Base-by-base conservation (phyloP, 2,329 filamentous ascomycete genomes). In the Fusarium sp. region DNA sequence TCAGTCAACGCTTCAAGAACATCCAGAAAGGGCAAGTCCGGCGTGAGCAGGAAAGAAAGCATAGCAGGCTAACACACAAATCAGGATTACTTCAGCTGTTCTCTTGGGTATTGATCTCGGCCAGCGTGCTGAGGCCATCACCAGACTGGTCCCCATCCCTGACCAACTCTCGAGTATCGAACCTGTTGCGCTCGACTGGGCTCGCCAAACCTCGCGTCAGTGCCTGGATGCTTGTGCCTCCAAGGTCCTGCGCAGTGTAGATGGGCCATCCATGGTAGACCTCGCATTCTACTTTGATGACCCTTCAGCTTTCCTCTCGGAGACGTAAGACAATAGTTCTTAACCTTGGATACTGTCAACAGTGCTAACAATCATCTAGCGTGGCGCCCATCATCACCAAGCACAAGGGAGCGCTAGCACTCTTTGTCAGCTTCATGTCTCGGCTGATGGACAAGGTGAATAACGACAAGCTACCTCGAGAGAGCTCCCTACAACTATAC, bases 211-310 rank as follows among this genome's bases (percentile, higher is more conserved):
- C 2, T 20, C 77, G 1, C 58, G 17, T 2, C 22, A 51, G 3
- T 66, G 55, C 20, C 8, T 72, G 8, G 20, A 53, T 6, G 40
- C 16, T 4, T 49, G 46, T 36, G 35, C 5, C 17, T 7, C 16
- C 17, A 44, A 29, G 16, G 6, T 17, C 4, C 5, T 75, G 6
- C 33, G 36, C 38, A 17, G 9, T 24, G 31, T 46, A 14, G 73
- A 75, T 14, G 73, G 75, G 35, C 7, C 27, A 24, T 40, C 66
- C n/a, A 55, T 74, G 33, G 46, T 75, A 38, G 70, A 75, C 2
- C 17, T 58, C n/a, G 61, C 68, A 8, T 20, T 72, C 8, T 75
- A 73, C 57, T 77, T 72, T 40, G 27, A 67, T 0, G 62, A 74
- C 14, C 62, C 67, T 1, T 9, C 31, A 7, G 10, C 12, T 3